Evolutionary conservation across 2,329 filamentous ascomycete genomes (phyloP).

Genomic region (Ampelomyces quisqualis): DNA sequence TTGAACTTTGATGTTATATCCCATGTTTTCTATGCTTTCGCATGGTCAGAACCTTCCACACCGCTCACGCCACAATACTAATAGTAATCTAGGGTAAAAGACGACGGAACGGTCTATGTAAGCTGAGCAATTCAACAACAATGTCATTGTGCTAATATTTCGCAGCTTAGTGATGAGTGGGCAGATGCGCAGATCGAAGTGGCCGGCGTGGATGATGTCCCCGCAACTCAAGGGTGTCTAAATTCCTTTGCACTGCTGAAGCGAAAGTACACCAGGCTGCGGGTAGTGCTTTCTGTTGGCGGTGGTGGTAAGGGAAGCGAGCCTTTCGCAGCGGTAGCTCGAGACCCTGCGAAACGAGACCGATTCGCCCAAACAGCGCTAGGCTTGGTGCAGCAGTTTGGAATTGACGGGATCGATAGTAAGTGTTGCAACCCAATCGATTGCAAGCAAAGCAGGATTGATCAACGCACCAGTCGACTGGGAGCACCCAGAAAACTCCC

Average conservation of each 20-base stretch:
- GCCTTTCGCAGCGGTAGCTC: conserved; percentile 67
- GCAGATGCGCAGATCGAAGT: conserved; percentile 72
- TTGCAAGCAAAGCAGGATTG: conserved; percentile 7
- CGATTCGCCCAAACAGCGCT: conserved; percentile 70
- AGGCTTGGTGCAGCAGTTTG: conserved; percentile 68
- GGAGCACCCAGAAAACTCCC: conserved; percentile 69
- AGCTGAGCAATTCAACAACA: conserved; percentile 44
- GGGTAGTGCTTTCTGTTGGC: conserved; percentile 75
- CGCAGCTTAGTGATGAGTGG: conserved; percentile 75
- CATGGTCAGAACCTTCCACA: conserved; percentile 49
- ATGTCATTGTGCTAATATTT: conserved; percentile 18
- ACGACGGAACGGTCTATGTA: conserved; percentile 75
- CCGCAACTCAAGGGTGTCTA: conserved; percentile 55
- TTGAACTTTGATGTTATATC: conserved; percentile 76
- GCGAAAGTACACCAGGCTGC: conserved; percentile 66
- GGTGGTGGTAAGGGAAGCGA: conserved; percentile 68
- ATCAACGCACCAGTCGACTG: conserved; percentile 65
- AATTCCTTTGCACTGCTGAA: conserved; percentile 74
- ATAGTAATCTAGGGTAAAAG: conserved; percentile 56
- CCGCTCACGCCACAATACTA: conserved; percentile 14
- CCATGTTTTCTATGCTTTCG: conserved; percentile 82
- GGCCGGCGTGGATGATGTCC: conserved; percentile 56
- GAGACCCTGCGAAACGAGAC: conserved; percentile 60
- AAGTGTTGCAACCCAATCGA: conserved; percentile 30
- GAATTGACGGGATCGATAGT: conserved; percentile 77